Conservation (phyloP, 1,284 basidiomycete genomes). For the Acaromyces ingoldii region DNA sequence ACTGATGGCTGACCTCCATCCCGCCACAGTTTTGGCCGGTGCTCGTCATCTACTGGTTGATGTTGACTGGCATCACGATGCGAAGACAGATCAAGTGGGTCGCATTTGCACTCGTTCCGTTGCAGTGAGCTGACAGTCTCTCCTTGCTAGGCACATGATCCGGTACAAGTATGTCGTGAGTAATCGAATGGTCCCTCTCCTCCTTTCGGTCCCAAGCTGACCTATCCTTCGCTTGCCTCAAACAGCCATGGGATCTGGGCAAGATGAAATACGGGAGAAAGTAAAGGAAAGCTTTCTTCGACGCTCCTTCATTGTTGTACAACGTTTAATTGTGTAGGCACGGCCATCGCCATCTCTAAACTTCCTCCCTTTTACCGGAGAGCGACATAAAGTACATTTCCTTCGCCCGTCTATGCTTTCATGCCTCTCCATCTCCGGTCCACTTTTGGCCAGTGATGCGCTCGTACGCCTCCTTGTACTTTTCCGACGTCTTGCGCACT, state of each 20-base stretch:
- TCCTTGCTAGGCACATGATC: constrained; percentile 79
- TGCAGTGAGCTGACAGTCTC: constrained; percentile 6
- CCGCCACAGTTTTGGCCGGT: constrained; percentile 77
- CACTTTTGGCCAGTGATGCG: constrained; percentile 39
- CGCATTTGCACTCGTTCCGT: constrained; percentile 1
- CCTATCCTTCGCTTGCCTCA: too few species aligned
- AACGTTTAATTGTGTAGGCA: neutral
- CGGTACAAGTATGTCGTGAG: constrained; percentile 71
- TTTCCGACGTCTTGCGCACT: constrained; percentile 38
- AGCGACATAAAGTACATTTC: neutral
- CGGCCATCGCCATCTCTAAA: neutral
- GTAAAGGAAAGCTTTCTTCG: neutral
- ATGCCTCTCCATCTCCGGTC: neutral
- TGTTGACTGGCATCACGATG: constrained; percentile 54
- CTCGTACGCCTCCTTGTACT: constrained; percentile 46
- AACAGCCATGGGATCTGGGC: constrained; percentile 6
- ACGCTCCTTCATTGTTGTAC: neutral
- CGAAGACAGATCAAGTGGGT: constrained; percentile 52
- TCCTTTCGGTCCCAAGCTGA: too few species aligned
- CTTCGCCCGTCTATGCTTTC: neutral
- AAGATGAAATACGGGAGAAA: constrained; percentile 8
- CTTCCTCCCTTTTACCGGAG: neutral
- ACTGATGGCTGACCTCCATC: neutral
- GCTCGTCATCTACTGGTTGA: constrained; percentile 69
- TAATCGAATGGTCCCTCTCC: neutral